Percentiles rank a stretch among this genome's conserved stretches.
phyloP scores from a whole-genome alignment of 2,329 filamentous ascomycete species.

The Fusarium napiforme region DNA sequence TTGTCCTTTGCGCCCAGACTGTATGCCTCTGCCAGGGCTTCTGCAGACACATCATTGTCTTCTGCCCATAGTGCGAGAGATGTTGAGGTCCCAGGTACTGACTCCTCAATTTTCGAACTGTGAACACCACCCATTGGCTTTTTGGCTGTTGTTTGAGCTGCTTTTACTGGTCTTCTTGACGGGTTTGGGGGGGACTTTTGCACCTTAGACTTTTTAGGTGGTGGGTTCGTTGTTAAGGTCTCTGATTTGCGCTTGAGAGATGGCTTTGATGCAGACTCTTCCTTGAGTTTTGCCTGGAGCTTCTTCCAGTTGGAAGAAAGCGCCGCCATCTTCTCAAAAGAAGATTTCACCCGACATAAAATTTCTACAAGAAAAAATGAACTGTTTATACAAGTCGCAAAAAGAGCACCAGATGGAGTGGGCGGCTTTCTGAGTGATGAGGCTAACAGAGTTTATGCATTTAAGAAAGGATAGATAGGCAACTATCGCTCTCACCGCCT shows the following conservation, averaged over 20 bases:
- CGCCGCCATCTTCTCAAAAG: conserved; percentile 50
- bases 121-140: conserved; percentile 66
- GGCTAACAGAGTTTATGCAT: conserved; percentile 38
- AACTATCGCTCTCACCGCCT: conserved; percentile 38
- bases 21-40: conserved; percentile 71
- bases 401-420: conserved; percentile 5
- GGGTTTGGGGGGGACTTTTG: conserved; percentile 13
- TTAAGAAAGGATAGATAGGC: conserved; percentile 38
- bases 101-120: conserved; percentile 58
- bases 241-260: conserved; percentile 57
- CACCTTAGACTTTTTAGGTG: conserved; percentile 47
- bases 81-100: conserved; percentile 57
- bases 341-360: not conserved
- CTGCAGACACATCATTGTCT: conserved; percentile 69
- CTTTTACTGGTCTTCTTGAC: conserved; percentile 6
- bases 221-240: conserved; percentile 40
- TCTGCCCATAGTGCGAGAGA: conserved; percentile 70
- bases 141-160: conserved; percentile 17
- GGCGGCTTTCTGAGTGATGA: conserved; percentile 13
- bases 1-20: conserved; percentile 62
- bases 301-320: conserved; percentile 82
- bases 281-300: conserved; percentile 71
- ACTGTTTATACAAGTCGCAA: conserved; percentile 11
- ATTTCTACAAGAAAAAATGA: not conserved
- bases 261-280: conserved; percentile 54